Conservation (phyloP, 2,329 filamentous ascomycete species). For the Coleophoma crateriformis region DNA sequence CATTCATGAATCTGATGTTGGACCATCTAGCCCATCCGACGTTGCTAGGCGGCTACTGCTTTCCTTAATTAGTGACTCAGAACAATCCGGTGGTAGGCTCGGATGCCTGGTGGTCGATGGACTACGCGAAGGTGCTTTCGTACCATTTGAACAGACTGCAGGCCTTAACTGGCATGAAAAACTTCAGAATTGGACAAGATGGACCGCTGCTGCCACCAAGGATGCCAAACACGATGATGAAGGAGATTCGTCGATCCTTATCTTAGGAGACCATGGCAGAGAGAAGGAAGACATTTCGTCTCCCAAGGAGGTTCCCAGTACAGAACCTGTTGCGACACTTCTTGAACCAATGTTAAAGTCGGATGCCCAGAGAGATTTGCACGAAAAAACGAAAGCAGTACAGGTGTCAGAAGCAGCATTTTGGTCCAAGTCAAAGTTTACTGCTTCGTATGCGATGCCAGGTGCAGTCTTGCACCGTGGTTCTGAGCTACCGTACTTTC, state of each 20-base stretch:
- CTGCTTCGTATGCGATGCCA: constrained; percentile 17
- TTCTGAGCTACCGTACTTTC: not conserved
- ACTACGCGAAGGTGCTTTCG: constrained; percentile 8
- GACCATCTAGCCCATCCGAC: constrained; percentile 11
- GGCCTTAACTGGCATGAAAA: constrained; percentile 22
- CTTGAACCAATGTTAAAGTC: too few species aligned
- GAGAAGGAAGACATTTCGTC: not conserved
- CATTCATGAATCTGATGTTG: constrained; percentile 6
- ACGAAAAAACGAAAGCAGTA: not conserved
- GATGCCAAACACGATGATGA: not conserved
- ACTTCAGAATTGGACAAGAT: constrained; percentile 22
- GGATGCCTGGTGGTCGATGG: constrained; percentile 6
- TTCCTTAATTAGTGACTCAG: constrained; percentile 9
- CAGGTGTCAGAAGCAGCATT: not conserved
- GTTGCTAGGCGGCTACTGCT: constrained; percentile 18
- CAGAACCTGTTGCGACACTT: too few species aligned
- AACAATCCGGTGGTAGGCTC: constrained; percentile 10
- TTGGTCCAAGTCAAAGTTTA: constrained; percentile 11
- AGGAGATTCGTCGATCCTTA: not conserved
- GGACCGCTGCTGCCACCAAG: constrained; percentile 16
- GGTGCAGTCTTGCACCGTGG: constrained; percentile 16
- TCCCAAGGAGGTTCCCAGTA: too few species aligned
- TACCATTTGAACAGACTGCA: constrained; percentile 9
- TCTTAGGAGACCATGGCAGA: not conserved
- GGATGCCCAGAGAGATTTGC: not conserved